Conservation (phyloP, 352 stramenopile species). For the Phytophthora fragariaefolia region DNA sequence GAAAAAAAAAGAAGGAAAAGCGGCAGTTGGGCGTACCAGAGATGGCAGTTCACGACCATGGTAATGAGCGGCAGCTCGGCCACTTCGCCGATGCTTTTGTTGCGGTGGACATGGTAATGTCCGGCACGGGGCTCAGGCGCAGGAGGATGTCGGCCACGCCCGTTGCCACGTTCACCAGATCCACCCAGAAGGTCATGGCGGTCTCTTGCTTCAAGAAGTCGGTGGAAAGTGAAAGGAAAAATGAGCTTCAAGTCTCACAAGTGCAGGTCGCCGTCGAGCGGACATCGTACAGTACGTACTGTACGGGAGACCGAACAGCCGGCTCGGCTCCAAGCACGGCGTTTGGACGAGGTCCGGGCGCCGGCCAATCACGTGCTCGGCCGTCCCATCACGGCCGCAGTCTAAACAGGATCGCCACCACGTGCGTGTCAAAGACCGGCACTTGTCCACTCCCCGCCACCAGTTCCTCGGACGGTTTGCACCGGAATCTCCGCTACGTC, state of each 20-base stretch:
- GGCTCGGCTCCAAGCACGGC: slow-evolving; percentile 10
- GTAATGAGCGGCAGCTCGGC: slow-evolving; percentile 31
- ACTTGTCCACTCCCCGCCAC: slow-evolving; percentile 4
- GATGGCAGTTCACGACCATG: slow-evolving; percentile 35
- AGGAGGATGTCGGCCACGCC: slow-evolving; percentile 29
- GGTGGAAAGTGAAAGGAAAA: slow-evolving; percentile 10
- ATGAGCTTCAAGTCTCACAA: slow-evolving; percentile 11
- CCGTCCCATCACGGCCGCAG: slow-evolving; percentile 14
- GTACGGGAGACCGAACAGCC: slow-evolving; percentile 3
- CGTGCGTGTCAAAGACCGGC: slow-evolving; percentile 11
- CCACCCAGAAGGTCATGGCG: slow-evolving; percentile 25
- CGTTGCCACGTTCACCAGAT: slow-evolving; percentile 29
- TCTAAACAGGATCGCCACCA: slow-evolving; percentile 23
- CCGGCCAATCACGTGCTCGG: neutral
- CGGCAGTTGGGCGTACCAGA: slow-evolving; percentile 23
- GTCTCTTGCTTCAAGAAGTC: slow-evolving; percentile 2
- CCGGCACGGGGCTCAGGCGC: slow-evolving; percentile 28
- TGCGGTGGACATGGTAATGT: slow-evolving; percentile 42
- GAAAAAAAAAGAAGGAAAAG: neutral
- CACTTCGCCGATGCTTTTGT: slow-evolving; percentile 36
- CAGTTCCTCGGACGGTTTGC: slow-evolving; percentile 2
- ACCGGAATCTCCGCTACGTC: neutral
- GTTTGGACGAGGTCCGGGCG: slow-evolving; percentile 12
- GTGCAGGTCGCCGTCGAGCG: slow-evolving; percentile 1
- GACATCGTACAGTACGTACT: too few species aligned